Base-by-base conservation (phyloP, 1,139 yeast genomes). In the Yamadazyma jaroonii region DNA sequence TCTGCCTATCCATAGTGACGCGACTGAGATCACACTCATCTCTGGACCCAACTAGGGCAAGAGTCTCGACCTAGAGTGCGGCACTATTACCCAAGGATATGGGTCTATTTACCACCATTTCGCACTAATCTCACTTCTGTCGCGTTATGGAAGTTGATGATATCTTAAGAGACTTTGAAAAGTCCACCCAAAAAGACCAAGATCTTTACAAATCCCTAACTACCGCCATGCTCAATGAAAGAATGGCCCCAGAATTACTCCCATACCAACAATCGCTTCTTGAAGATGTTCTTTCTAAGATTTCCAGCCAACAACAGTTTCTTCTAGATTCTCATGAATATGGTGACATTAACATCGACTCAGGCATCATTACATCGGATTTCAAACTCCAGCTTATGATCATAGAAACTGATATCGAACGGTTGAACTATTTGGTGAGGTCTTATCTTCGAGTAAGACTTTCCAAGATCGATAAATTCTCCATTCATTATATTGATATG, bases 361-460 rank as follows among this genome's bases (percentile, higher is more conserved):
- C 65, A 2, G 74, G 74, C 1, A 55, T 69, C 2, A 56, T 70
- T 8, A 55, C 62, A n/a, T 67, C 71, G 31, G 92, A 85, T 50
- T 83, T 84, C 57, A 90, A 90, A 56, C 64, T 92, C 40, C 84
- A 84, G 43, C 66, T 90, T 31, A 78, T 92, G 69, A 76, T 94
- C 13, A 81, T 90, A 45, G 98, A 92, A 56, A 84, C 95, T 3
- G 98, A 92, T 52, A 72, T 92, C 21, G 98, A 92, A 53, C 66
- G 98, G 41, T 76, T 88, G 34, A 88, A 84, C 51, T 92, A 83
- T 55, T 62, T 92, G 31, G 69, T 90, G 13, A 67, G 97, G 39
- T 75, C 89, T 20, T 90, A 88, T 56, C 67, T 90, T 26, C 72
- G 98, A 42, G 75, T 92, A 3, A 68, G 99, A 40, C 62, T 94